These are phyloP conservation scores for Candida xiaguanensis DNA, from an alignment of 805 yeast genomes.

Conservation along the genomic window DNA sequence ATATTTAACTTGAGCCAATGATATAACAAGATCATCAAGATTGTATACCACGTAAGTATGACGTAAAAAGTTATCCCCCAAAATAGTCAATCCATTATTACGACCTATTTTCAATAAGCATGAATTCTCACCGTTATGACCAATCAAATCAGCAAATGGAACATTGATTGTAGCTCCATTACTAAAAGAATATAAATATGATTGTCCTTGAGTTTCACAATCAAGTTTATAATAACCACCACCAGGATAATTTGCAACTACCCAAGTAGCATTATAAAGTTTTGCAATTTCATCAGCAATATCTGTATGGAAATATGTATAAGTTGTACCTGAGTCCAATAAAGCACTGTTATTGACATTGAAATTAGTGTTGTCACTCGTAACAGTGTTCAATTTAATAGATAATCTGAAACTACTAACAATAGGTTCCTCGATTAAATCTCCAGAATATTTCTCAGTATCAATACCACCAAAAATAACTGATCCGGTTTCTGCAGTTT, in stretches of 20 bases:
- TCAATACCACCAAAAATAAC: slow-evolving; percentile 34
- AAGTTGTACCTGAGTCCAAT: slow-evolving; percentile 35
- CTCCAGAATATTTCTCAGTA: slow-evolving; percentile 22
- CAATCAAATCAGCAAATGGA: slow-evolving; percentile 33
- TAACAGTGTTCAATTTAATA: slow-evolving; percentile 42
- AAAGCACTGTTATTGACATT: slow-evolving; percentile 20
- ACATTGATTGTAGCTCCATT: slow-evolving; percentile 35
- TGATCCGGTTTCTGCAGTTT: slow-evolving; percentile 20
- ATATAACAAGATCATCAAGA: slow-evolving; percentile 51
- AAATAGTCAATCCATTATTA: slow-evolving; percentile 8
- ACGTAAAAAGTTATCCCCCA: slow-evolving; percentile 67
- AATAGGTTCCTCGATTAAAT: slow-evolving; percentile 11
- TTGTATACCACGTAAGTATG: slow-evolving; percentile 67
- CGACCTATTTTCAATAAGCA: slow-evolving; percentile 24
- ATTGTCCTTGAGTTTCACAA: slow-evolving; percentile 3
- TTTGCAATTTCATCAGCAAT: slow-evolving; percentile 12
- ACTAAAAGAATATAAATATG: not conserved
- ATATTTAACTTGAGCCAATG: slow-evolving; percentile 41
- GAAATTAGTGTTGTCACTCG: slow-evolving; percentile 14
- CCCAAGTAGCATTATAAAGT: not conserved
- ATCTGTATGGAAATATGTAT: slow-evolving; percentile 40
- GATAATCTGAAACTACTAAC: slow-evolving; percentile 22
- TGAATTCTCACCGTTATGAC: slow-evolving; percentile 8
- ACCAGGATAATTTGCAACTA: not conserved
- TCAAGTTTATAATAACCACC: slow-evolving; percentile 4